Conservation (phyloP, 2,329 filamentous ascomycete species). For the Aspergillus japonicus region DNA sequence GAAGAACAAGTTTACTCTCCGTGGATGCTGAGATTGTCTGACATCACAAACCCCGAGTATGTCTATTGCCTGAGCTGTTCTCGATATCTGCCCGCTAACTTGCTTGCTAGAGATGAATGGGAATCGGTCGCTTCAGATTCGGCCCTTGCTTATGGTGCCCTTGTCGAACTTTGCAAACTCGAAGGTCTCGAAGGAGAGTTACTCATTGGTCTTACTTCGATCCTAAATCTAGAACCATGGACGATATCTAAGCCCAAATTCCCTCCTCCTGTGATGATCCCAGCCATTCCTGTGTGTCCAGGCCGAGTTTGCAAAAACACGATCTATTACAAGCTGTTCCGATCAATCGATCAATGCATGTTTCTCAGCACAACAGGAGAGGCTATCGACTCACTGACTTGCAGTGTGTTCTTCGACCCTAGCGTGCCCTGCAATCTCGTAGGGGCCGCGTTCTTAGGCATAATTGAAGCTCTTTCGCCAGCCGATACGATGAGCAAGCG, state of each 20-base stretch:
- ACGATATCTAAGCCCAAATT: neutral
- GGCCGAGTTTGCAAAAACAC: neutral
- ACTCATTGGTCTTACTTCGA: neutral
- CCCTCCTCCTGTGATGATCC: neutral
- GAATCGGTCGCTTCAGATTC: neutral
- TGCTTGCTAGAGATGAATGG: neutral
- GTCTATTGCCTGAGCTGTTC: too few relatives aligned
- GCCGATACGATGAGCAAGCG: neutral
- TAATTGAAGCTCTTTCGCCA: conserved; percentile 14
- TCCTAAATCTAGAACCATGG: conserved; percentile 2
- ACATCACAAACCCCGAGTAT: neutral
- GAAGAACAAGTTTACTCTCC: neutral
- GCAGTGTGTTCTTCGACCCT: conserved; percentile 26
- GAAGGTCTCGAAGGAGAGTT: conserved; percentile 8
- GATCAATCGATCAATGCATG: conserved; percentile 2
- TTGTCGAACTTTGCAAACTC: neutral
- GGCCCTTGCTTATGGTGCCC: conserved; percentile 3
- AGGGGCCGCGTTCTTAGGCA: conserved; percentile 19
- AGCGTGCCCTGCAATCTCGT: conserved; percentile 23
- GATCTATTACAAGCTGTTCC: neutral
- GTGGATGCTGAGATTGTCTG: conserved; percentile 5
- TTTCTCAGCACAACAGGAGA: conserved; percentile 20
- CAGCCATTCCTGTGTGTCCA: neutral
- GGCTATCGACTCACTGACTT: conserved; percentile 23
- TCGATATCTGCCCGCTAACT: neutral